Evolutionary conservation across 2,329 filamentous ascomycete species (phyloP).

Genomic region (Diaporthe sp.): DNA sequence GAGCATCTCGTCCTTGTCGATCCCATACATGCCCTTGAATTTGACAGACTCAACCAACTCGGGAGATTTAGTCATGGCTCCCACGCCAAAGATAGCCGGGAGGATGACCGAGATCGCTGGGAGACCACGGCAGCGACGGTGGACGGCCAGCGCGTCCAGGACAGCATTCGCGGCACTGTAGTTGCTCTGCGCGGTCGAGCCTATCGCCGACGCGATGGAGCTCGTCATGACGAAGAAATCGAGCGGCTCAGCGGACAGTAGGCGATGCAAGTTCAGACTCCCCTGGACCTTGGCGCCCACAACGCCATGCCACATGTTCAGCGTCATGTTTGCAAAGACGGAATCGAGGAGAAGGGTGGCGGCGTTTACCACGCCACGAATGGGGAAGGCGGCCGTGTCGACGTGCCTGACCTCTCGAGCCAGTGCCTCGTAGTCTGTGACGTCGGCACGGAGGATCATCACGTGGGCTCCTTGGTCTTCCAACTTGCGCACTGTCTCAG

Average conservation of each 20-base stretch:
- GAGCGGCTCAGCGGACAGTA: too few species aligned
- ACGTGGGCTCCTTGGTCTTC: conserved; percentile 39
- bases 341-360: too few species aligned
- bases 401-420: too few species aligned
- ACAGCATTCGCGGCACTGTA: neutral
- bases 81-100: conserved; percentile 49
- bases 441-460: conserved; percentile 40
- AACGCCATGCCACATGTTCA: too few species aligned
- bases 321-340: too few species aligned
- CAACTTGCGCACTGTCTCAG: conserved; percentile 42
- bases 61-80: conserved; percentile 43
- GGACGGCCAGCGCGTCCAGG: conserved; percentile 40
- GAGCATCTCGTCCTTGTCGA: conserved; percentile 39
- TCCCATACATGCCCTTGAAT: conserved; percentile 37
- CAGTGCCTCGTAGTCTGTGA: neutral
- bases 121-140: neutral
- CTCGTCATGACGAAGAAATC: conserved; percentile 18
- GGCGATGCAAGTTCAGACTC: too few species aligned
- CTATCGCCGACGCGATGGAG: neutral
- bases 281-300: too few species aligned
- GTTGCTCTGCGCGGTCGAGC: neutral
- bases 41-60: conserved; percentile 25
- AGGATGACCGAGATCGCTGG: conserved; percentile 44
- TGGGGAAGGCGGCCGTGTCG: too few species aligned
- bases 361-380: too few species aligned